Conservation (phyloP, 2,329 filamentous ascomycete species). For the Ceratocystis harringtonii region DNA sequence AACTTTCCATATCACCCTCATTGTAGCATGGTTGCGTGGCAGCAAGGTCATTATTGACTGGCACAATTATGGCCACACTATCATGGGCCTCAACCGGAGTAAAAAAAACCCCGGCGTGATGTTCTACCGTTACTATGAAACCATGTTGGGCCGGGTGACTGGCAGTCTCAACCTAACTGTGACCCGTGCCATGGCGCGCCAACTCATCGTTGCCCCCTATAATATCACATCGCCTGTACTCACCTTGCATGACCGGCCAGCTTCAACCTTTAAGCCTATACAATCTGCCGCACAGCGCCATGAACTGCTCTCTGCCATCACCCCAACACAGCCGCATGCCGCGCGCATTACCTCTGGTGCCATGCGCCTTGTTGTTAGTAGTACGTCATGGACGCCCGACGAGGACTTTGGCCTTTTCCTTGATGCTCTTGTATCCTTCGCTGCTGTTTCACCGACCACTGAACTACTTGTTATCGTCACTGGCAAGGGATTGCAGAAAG, state of each 20-base stretch:
- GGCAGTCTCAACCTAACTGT: slow-evolving; percentile 67
- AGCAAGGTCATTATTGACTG: slow-evolving; percentile 83
- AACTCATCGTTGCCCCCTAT: slow-evolving; percentile 51
- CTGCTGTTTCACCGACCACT: slow-evolving; percentile 31
- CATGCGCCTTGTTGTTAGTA: slow-evolving; percentile 66
- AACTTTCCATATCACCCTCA: slow-evolving; percentile 59
- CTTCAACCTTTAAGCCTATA: slow-evolving; percentile 64
- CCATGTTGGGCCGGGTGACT: slow-evolving; percentile 50
- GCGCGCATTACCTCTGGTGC: slow-evolving; percentile 41
- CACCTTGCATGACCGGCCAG: slow-evolving; percentile 74
- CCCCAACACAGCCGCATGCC: slow-evolving; percentile 47
- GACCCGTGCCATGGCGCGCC: slow-evolving; percentile 70
- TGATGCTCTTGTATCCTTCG: slow-evolving; percentile 64
- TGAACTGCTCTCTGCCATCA: slow-evolving; percentile 48
- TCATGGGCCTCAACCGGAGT: slow-evolving; percentile 51
- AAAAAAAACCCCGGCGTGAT: slow-evolving; percentile 57
- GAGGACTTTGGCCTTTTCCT: slow-evolving; percentile 88
- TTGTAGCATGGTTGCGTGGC: slow-evolving; percentile 61
- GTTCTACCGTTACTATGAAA: slow-evolving; percentile 66
- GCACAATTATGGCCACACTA: slow-evolving; percentile 98
- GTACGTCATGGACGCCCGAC: slow-evolving; percentile 93
- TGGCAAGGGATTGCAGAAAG: slow-evolving; percentile 76
- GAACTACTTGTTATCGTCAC: slow-evolving; percentile 77
- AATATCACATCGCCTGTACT: slow-evolving; percentile 48
- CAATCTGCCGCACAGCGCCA: slow-evolving; percentile 31